phyloP scores from a whole-genome alignment of 2,329 filamentous ascomycete species.

The Fusarium protoensiforme region DNA sequence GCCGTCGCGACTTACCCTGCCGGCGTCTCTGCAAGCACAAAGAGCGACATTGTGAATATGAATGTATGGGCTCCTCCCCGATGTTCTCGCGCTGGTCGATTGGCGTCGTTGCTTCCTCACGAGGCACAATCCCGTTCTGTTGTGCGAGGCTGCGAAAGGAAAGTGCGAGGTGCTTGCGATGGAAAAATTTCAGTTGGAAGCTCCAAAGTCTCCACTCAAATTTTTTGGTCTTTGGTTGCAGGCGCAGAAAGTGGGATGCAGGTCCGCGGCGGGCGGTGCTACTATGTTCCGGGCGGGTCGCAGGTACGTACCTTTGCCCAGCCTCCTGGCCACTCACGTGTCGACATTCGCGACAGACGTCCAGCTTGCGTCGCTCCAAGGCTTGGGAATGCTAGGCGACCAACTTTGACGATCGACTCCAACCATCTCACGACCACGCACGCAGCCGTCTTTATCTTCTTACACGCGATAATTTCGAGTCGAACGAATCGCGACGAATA shows the following conservation, averaged over 20 bases:
- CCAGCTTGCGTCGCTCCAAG: constrained; percentile 35
- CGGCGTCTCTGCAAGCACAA: constrained; percentile 93
- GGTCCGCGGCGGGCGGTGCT: constrained; percentile 38
- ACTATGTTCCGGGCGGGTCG: constrained; percentile 38
- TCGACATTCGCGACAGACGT: constrained; percentile 31
- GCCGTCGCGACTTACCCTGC: constrained; percentile 68
- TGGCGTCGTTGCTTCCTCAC: constrained; percentile 49
- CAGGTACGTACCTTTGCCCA: constrained; percentile 18
- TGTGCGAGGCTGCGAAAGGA: constrained; percentile 48
- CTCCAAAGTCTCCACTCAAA: constrained; percentile 51
- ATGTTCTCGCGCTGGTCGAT: constrained; percentile 46
- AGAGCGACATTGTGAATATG: constrained; percentile 78
- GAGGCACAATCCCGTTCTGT: constrained; percentile 50
- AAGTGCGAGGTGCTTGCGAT: constrained; percentile 48
- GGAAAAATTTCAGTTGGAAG: constrained; percentile 57
- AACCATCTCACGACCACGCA: constrained; percentile 30
- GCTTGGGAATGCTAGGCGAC: constrained; percentile 42
- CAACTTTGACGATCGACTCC: constrained; percentile 37
- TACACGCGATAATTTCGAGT: constrained; percentile 5
- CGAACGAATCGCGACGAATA: constrained; percentile 2
- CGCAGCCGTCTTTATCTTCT: constrained; percentile 16
- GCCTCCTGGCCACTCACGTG: constrained; percentile 44
- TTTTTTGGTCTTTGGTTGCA: constrained; percentile 49
- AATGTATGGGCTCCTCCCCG: constrained; percentile 43
- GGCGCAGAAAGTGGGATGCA: constrained; percentile 44